Percentiles rank a stretch among this genome's conserved stretches.
Conservation (phyloP, 139 green algal genomes). For the Volvox africanus region DNA sequence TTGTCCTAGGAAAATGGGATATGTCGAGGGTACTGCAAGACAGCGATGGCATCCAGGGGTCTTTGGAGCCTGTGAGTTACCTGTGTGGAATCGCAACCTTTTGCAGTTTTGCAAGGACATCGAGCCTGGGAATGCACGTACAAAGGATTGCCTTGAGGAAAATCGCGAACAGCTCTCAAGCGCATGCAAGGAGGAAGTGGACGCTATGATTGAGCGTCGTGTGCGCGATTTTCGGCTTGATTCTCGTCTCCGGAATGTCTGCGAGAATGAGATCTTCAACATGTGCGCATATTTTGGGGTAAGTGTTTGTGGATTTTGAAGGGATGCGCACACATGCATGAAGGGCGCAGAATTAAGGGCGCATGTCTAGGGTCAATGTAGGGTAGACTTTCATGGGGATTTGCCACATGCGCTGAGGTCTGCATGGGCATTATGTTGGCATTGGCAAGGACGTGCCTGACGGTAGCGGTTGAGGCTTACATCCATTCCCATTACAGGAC, state of each 20-base stretch:
- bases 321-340: too few relatives aligned
- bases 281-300: conserved; percentile 69
- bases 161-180: conserved; percentile 63
- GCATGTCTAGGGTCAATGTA: too few relatives aligned
- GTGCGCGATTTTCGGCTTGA: conserved; percentile 82
- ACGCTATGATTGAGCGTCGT: conserved; percentile 78
- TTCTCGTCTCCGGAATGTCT: conserved; percentile 65
- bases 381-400: too few relatives aligned
- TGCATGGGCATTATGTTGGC: too few relatives aligned
- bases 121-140: conserved; percentile 63
- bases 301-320: not conserved
- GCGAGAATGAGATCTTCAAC: conserved; percentile 69
- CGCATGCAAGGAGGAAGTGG: conserved; percentile 67
- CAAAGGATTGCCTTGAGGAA: conserved; percentile 82
- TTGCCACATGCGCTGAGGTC: too few relatives aligned
- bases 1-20: too few relatives aligned
- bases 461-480: not conserved
- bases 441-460: not conserved
- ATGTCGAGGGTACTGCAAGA: too few relatives aligned
- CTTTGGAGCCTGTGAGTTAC: too few relatives aligned
- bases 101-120: conserved; percentile 76
- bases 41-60: too few relatives aligned
- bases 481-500: conserved; percentile 28
- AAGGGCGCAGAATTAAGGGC: too few relatives aligned
- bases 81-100: too few relatives aligned